Evolutionary conservation across 345 rosid species (phyloP).

Genomic region (Arabis hirsuta): DNA sequence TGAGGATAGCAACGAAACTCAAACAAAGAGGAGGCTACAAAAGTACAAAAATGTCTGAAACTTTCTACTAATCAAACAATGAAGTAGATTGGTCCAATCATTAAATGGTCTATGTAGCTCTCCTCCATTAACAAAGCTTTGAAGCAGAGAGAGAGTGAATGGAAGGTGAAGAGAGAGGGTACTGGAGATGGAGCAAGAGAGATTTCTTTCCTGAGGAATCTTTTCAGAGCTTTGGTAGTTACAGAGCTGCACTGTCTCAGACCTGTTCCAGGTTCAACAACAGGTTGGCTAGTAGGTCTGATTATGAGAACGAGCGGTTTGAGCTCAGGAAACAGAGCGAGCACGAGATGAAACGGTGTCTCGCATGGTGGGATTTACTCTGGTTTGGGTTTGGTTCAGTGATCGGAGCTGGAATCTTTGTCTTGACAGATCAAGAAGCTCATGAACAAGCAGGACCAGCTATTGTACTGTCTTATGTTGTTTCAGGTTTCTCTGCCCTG

Average conservation of each 20-base stretch:
- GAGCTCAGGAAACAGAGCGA: constrained; percentile 57
- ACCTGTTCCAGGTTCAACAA: constrained; percentile 60
- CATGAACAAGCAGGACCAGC: constrained; percentile 57
- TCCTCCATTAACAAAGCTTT: constrained; percentile 16
- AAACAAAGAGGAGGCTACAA: neutral
- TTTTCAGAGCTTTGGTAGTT: constrained; percentile 58
- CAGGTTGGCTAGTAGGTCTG: constrained; percentile 55
- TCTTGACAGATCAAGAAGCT: constrained; percentile 67
- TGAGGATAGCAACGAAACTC: neutral
- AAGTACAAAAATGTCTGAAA: constrained; percentile 13
- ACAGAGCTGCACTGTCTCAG: constrained; percentile 55
- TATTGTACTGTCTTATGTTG: constrained; percentile 53
- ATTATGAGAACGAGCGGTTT: constrained; percentile 55
- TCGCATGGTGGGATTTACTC: constrained; percentile 69
- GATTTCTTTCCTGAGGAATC: constrained; percentile 73
- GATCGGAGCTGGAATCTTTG: constrained; percentile 70
- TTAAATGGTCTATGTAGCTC: neutral
- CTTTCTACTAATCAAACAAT: constrained; percentile 16
- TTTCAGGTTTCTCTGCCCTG: constrained; percentile 51
- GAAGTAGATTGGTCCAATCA: neutral
- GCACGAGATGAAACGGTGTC: constrained; percentile 59
- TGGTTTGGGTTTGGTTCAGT: constrained; percentile 73
- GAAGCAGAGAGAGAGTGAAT: constrained; percentile 28
- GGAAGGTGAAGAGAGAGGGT: constrained; percentile 41
- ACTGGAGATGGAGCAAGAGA: constrained; percentile 41